Base-by-base conservation (phyloP, 768 basidiomycete genomes). In the Amylocystis lapponica region DNA sequence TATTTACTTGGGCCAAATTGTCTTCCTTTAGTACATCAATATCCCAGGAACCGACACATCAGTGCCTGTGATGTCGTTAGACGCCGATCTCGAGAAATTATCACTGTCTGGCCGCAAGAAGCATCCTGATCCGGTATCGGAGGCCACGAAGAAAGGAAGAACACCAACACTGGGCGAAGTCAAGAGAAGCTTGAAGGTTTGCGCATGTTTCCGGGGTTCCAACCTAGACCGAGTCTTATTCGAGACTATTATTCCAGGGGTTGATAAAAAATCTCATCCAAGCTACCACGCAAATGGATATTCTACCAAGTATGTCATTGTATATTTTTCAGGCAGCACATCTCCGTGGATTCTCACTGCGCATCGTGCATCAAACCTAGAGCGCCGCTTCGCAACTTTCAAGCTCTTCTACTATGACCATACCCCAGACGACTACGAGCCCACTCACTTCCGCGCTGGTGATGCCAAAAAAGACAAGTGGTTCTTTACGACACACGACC, bases 361-460 rank as follows among this genome's bases (percentile, higher is more conserved):
- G 40, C 41, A 39, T 22, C 14, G 47, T 19, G 38, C 29, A 31
- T 26, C 29, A 16, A 36, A 20, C 19, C 14, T 55, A 87, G 88
- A 79, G 53, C 81, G 81, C 36, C 83, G 90, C 26, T 93, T 74
- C 55, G 86, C 89, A n/a, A 87, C 83, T 17, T 88, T 93, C 69
- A 93, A 94, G 58, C 63, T 89, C 10, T 89, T 84, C 58, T 93
- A 91, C 59, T 84, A 83, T 12, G 81, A 87, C 36, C 70, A 78
- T 17, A 82, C 88, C 11, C 91, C 91, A 0, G 66, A 71, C 8
- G 81, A 90, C 39, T 94, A 94, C 54, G 86, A 94, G 57, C 91
- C 91, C 5, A 86, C 85, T 0, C 68, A 82, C 59, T 92, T 92
- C 55, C 73, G 75, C 44, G 64, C 83, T 4, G 87, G 81, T 1